phyloP scores from a whole-genome alignment of 441 rosid genomes.

The Breynia disticha region DNA sequence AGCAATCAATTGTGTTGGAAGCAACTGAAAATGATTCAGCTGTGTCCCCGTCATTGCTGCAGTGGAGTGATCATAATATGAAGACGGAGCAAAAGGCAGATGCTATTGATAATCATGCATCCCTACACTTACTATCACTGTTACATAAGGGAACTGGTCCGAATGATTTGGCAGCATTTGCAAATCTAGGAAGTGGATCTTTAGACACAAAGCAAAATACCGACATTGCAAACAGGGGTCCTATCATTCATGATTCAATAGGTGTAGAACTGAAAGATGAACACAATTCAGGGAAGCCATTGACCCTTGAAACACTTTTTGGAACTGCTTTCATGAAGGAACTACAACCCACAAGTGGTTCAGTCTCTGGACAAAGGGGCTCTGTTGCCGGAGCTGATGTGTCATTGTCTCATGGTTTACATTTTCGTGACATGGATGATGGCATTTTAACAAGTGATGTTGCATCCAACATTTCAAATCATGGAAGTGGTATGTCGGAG shows the following conservation, averaged over 20 bases:
- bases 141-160: conserved; percentile 50
- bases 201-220: conserved; percentile 20
- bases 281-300: conserved; percentile 34
- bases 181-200: conserved; percentile 25
- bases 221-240: conserved; percentile 19
- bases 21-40: conserved; percentile 34
- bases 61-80: conserved; percentile 24
- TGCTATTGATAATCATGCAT: conserved; percentile 52
- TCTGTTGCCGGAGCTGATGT: conserved; percentile 27
- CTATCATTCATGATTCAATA: conserved; percentile 16
- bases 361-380: conserved; percentile 37
- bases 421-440: conserved; percentile 24
- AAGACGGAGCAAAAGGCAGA: conserved; percentile 38
- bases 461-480: conserved; percentile 26
- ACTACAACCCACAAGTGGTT: conserved; percentile 69
- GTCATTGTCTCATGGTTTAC: conserved; percentile 32
- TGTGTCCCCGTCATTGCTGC: conserved; percentile 25
- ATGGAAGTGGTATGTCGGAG: conserved; percentile 30
- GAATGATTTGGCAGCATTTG: conserved; percentile 17
- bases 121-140: conserved; percentile 84
- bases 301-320: conserved; percentile 90
- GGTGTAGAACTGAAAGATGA: conserved; percentile 29
- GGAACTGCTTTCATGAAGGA: conserved; percentile 96
- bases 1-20: conserved; percentile 80
- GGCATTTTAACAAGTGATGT: conserved; percentile 21